Conservation (phyloP, 208 protist species). For the Leishmania aethiopica region DNA sequence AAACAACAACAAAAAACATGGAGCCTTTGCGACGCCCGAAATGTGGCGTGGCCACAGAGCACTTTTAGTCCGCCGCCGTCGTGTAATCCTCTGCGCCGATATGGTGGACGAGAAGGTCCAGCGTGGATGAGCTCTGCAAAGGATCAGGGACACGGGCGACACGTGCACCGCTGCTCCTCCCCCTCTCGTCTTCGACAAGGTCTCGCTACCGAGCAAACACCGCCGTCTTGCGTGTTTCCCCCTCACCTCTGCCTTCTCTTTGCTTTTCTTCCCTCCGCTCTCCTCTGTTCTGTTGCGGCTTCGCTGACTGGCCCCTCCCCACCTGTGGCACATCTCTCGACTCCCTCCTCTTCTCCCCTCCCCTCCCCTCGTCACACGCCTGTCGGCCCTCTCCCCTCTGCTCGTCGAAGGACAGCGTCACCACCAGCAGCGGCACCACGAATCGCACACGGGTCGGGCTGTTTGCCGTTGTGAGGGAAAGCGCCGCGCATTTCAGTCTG, state of each 20-base stretch:
- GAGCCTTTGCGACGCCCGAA: not conserved
- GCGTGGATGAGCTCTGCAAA: not conserved
- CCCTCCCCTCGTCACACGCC: not conserved
- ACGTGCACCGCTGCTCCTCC: not conserved
- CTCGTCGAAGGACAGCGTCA: not conserved
- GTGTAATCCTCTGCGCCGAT: not conserved
- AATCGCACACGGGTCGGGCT: too few relatives aligned
- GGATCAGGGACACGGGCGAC: not conserved
- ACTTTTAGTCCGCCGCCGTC: not conserved
- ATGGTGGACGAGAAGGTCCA: not conserved
- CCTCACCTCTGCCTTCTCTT: not conserved
- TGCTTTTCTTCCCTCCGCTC: not conserved
- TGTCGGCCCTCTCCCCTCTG: not conserved
- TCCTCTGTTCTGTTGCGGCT: not conserved
- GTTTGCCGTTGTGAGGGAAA: too few relatives aligned
- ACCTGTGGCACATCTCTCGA: not conserved
- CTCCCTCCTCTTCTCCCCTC: not conserved
- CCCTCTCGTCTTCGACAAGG: not conserved
- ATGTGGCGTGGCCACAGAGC: not conserved
- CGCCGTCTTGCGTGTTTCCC: not conserved
- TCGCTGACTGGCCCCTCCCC: not conserved
- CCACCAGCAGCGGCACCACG: too few relatives aligned
- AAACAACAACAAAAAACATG: not conserved
- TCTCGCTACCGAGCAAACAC: not conserved
- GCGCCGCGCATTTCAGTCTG: not conserved